phyloP scores from a whole-genome alignment of 176 grass and related monocot genomes.

The Cenchrus americanus region DNA sequence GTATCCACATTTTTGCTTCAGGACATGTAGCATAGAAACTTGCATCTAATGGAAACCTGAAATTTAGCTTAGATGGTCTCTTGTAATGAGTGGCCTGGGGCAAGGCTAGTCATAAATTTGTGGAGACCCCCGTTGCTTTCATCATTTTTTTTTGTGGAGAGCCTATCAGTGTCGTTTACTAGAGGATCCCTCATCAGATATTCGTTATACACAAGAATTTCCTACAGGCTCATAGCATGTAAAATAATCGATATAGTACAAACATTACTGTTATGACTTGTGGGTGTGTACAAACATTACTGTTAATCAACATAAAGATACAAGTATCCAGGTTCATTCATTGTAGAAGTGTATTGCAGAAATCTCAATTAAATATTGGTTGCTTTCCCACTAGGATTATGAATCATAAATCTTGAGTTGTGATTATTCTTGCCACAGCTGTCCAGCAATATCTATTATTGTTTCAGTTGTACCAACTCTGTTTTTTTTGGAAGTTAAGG shows the following conservation, averaged over 20 bases:
- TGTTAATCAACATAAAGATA: neutral
- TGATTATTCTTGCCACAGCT: constrained; percentile 8
- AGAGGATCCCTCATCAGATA: neutral
- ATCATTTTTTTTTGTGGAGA: too few species aligned
- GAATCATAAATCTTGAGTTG: neutral
- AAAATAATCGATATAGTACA: neutral
- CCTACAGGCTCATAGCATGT: too few species aligned
- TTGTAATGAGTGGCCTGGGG: neutral
- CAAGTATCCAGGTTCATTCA: neutral
- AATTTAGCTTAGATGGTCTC: neutral
- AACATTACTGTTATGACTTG: neutral
- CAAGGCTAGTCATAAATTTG: neutral
- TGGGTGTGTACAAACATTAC: neutral
- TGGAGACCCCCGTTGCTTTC: neutral
- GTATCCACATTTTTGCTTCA: neutral
- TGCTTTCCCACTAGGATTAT: neutral
- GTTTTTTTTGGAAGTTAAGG: too few species aligned
- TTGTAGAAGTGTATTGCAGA: neutral
- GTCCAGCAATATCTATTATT: neutral
- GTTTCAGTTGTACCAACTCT: constrained; percentile 5
- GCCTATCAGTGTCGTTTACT: neutral
- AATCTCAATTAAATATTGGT: neutral
- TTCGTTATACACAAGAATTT: neutral
- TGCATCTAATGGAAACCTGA: neutral
- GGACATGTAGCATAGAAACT: neutral